Percentiles rank a stretch among this genome's conserved stretches.
phyloP scores from a whole-genome alignment of 129 eudicot species.

The Centella asiatica region DNA sequence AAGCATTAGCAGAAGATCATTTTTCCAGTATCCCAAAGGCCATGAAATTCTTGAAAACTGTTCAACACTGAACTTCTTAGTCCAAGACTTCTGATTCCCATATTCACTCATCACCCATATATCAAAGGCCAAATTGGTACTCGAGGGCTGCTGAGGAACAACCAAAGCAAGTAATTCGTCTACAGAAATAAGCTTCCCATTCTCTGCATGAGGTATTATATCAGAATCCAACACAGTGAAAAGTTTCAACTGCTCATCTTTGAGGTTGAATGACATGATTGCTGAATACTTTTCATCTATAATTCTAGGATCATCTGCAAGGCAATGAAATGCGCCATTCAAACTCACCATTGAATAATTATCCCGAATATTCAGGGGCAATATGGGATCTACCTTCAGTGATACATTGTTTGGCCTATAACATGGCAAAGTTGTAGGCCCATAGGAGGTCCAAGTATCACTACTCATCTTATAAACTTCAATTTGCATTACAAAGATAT shows the following conservation, averaged over 20 bases:
- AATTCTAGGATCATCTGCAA: neutral
- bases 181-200: neutral
- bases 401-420: neutral
- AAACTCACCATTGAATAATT: neutral
- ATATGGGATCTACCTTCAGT: neutral
- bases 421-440: neutral
- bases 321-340: conserved; percentile 1
- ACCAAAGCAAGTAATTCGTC: neutral
- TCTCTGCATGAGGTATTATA: neutral
- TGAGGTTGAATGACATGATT: neutral
- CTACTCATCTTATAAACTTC: conserved; percentile 9
- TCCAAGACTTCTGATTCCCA: conserved; percentile 1
- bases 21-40: neutral
- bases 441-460: neutral
- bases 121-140: neutral
- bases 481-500: neutral
- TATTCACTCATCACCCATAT: conserved; percentile 5
- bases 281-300: neutral
- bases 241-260: neutral
- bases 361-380: neutral
- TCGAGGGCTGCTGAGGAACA: neutral
- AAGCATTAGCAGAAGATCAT: neutral
- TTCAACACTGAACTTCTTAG: neutral
- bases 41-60: neutral
- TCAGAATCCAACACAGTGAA: neutral